These are phyloP conservation scores for Dipodascopsis tothii DNA, from an alignment of 805 yeast species.

Conservation along the genomic window DNA sequence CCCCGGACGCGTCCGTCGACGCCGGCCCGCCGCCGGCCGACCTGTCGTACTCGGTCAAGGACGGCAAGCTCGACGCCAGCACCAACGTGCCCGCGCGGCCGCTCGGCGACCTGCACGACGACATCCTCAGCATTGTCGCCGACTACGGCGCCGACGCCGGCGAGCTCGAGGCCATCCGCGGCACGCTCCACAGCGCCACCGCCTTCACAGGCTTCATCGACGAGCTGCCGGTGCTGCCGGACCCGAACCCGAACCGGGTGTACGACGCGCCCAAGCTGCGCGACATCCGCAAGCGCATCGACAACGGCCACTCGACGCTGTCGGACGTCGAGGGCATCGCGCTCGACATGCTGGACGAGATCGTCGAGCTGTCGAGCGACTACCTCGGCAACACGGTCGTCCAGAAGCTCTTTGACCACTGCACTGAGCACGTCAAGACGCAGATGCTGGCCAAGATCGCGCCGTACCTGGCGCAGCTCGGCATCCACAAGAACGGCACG, in stretches of 20 bases:
- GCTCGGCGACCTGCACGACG: constrained; percentile 27
- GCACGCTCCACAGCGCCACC: constrained; percentile 30
- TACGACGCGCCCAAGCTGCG: constrained; percentile 84
- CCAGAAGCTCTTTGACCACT: constrained; percentile 73
- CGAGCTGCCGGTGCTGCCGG: constrained; percentile 57
- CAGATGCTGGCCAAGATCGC: constrained; percentile 71
- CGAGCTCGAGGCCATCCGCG: constrained; percentile 27
- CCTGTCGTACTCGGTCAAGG: constrained; percentile 17
- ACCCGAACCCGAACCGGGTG: constrained; percentile 56
- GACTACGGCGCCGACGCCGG: constrained; percentile 32
- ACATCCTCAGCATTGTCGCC: constrained; percentile 29
- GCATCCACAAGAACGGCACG: constrained; percentile 95
- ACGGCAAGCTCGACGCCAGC: constrained; percentile 7
- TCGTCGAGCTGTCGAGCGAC: constrained; percentile 86
- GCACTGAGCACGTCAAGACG: constrained; percentile 64
- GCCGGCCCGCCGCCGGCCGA: constrained; percentile 8
- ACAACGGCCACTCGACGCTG: constrained; percentile 45
- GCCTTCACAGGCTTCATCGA: constrained; percentile 22
- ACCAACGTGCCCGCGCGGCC: constrained; percentile 24
- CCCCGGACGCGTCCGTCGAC: background rate
- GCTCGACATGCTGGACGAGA: constrained; percentile 73
- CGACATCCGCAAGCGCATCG: constrained; percentile 72
- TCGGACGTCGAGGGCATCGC: constrained; percentile 74
- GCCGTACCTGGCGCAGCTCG: constrained; percentile 80
- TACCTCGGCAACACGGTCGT: constrained; percentile 93